A percentile compares a stretch with the other conserved stretches of the same genome.
phyloP scores from a whole-genome alignment of 768 basidiomycete species.

The Suillus americanus region DNA sequence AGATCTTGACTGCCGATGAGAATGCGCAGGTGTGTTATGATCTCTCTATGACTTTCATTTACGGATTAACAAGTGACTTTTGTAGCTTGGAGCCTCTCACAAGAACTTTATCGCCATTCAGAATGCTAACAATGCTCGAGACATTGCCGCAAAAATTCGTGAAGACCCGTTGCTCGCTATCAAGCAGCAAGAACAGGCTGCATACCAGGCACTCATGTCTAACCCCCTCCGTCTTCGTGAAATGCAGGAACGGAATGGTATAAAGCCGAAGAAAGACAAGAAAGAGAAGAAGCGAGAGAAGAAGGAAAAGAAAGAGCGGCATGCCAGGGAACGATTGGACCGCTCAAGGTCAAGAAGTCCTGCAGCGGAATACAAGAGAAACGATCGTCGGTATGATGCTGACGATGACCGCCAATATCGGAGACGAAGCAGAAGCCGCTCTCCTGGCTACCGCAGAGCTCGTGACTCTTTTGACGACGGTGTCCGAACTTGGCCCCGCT shows the following conservation, averaged over 20 bases:
- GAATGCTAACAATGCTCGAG: conserved; percentile 88
- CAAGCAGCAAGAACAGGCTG: conserved; percentile 96
- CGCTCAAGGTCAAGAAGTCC: conserved; percentile 34
- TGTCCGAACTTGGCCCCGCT: conserved; percentile 45
- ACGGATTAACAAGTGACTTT: conserved; percentile 6
- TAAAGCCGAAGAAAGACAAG: conserved; percentile 77
- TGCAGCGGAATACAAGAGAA: conserved; percentile 21
- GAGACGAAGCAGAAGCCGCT: conserved; percentile 28
- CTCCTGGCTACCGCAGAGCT: conserved; percentile 23
- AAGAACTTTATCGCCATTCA: conserved; percentile 94
- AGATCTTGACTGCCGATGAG: conserved; percentile 89
- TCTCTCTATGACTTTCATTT: conserved; percentile 1
- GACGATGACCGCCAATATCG: conserved; percentile 21
- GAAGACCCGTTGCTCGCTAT: conserved; percentile 98
- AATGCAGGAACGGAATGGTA: conserved; percentile 79
- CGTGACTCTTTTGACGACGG: conserved; percentile 17
- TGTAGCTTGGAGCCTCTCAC: conserved; percentile 78
- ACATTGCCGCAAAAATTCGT: conserved; percentile 90
- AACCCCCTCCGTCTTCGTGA: conserved; percentile 84
- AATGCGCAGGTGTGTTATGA: conserved; percentile 69
- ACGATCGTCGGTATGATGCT: conserved; percentile 15
- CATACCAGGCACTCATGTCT: conserved; percentile 81
- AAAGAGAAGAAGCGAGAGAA: conserved; percentile 57
- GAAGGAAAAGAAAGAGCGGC: conserved; percentile 43
- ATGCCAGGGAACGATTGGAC: conserved; percentile 27